These are phyloP conservation scores for Cenchrus fungigraminus DNA, from an alignment of 176 grass and related monocot genomes.

Conservation along the genomic window DNA sequence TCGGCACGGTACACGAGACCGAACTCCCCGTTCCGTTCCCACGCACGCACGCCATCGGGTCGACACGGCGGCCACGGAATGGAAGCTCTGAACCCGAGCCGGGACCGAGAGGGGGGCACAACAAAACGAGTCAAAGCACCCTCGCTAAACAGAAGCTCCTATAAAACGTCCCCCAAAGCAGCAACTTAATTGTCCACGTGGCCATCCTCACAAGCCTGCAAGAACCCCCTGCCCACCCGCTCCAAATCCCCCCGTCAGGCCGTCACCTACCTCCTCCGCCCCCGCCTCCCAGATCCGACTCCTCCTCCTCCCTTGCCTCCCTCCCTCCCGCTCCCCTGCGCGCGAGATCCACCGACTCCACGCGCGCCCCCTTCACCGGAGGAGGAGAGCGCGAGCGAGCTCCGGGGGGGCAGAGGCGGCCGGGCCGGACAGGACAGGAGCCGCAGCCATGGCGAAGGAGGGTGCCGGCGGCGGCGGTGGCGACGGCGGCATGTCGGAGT, in stretches of 20 bases:
- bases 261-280: conserved; percentile 5
- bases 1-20: no score
- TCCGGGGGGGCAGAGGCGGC: background rate
- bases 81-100: background rate
- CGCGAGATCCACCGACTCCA: conserved; percentile 18
- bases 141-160: background rate
- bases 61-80: background rate
- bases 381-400: background rate
- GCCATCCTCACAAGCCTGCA: conserved; percentile 16
- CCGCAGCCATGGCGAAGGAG: conserved; percentile 62
- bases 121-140: conserved; percentile 22
- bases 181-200: conserved; percentile 37
- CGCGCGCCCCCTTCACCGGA: background rate
- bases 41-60: background rate
- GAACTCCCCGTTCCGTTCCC: background rate
- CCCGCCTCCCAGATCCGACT: conserved; percentile 41
- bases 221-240: background rate
- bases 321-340: background rate
- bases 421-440: background rate
- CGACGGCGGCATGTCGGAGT: conserved; percentile 59
- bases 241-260: conserved; percentile 27
- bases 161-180: background rate
- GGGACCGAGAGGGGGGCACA: no score
- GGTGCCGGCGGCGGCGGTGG: conserved; percentile 15
- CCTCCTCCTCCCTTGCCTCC: background rate